A percentile compares a stretch with the other conserved stretches of the same genome.
These are phyloP conservation scores for Ustilago curta DNA, from an alignment of 1,284 basidiomycete species.

Conservation along the genomic window DNA sequence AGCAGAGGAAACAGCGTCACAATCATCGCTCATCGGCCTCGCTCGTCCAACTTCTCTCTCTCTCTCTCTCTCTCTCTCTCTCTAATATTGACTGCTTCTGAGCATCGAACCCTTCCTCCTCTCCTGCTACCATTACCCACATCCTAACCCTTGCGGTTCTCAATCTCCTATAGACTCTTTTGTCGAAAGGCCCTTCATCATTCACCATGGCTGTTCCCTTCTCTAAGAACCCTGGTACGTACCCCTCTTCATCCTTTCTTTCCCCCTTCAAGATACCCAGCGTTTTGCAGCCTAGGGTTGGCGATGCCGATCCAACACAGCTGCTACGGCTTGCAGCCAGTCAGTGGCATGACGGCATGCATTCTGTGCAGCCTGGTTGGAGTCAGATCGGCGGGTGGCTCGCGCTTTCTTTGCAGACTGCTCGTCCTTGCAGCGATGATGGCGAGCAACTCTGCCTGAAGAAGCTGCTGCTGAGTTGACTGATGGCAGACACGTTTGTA, in stretches of 20 bases:
- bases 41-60: conserved; percentile 26
- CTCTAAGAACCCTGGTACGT: conserved; percentile 60
- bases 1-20: conserved; percentile 3
- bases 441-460: conserved; percentile 2
- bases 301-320: not conserved
- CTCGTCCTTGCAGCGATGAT: conserved; percentile 3
- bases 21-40: conserved; percentile 7
- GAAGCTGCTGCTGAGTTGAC: not conserved
- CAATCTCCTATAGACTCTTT: conserved; percentile 21
- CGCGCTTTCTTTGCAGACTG: not conserved
- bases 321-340: not conserved
- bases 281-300: conserved; percentile 6
- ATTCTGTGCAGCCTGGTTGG: not conserved
- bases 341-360: not conserved
- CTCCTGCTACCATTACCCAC: conserved; percentile 17
- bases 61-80: not conserved
- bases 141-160: conserved; percentile 6
- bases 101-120: conserved; percentile 10
- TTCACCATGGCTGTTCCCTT: conserved; percentile 57
- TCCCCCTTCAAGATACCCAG: not conserved
- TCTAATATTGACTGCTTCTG: not conserved
- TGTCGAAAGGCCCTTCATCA: conserved; percentile 3
- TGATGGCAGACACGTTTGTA: not conserved
- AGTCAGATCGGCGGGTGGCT: not conserved
- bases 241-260: not conserved